These are phyloP conservation scores for Aphanomyces astaci DNA, from an alignment of 352 stramenopile species.

Conservation along the genomic window DNA sequence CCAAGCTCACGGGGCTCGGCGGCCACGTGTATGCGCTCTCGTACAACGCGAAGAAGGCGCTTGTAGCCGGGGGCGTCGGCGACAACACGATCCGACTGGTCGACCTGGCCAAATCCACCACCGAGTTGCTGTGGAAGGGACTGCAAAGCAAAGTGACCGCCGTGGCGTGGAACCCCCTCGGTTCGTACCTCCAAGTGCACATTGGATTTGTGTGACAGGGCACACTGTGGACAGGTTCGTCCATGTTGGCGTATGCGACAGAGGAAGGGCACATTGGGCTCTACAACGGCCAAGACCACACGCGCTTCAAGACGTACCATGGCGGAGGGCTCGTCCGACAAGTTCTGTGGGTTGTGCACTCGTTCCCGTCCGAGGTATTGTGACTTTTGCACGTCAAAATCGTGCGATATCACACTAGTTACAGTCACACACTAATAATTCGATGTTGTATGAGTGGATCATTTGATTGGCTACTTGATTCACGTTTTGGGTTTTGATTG, in stretches of 20 bases:
- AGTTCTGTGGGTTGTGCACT: slow-evolving; percentile 36
- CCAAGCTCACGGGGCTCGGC: slow-evolving; percentile 45
- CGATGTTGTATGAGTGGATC: no score
- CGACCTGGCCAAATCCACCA: slow-evolving; percentile 24
- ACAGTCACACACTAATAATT: no score
- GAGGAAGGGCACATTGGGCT: slow-evolving; percentile 57
- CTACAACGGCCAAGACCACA: slow-evolving; percentile 54
- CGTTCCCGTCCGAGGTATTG: neutral
- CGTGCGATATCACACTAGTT: no score
- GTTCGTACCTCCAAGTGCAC: slow-evolving; percentile 26
- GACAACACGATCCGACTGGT: slow-evolving; percentile 67
- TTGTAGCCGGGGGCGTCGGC: slow-evolving; percentile 49
- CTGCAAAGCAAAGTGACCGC: slow-evolving; percentile 69
- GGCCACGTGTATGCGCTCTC: slow-evolving; percentile 54
- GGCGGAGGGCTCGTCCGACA: slow-evolving; percentile 32
- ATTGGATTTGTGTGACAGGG: neutral
- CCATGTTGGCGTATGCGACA: slow-evolving; percentile 53
- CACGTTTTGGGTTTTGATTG: no score
- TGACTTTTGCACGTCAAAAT: no score
- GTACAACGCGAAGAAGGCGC: slow-evolving; percentile 27
- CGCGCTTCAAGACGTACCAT: slow-evolving; percentile 42
- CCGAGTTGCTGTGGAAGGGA: slow-evolving; percentile 65
- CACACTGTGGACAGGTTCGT: neutral
- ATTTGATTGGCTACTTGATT: no score
- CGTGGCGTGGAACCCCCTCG: slow-evolving; percentile 53